These are phyloP conservation scores for Cladosporium velox DNA, from an alignment of 2,329 filamentous ascomycete genomes.

Conservation along the genomic window DNA sequence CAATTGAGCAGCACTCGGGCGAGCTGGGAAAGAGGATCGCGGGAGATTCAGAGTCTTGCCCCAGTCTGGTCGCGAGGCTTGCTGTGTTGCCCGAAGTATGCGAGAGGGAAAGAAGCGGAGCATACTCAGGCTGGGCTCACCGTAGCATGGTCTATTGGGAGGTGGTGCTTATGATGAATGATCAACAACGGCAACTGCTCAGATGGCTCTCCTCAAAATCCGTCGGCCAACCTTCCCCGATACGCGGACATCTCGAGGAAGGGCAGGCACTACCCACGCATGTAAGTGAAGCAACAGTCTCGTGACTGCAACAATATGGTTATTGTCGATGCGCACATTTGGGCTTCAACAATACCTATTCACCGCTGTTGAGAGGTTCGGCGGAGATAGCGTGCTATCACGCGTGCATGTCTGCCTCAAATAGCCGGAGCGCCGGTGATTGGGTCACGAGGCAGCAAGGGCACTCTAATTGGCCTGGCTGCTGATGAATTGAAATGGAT, in stretches of 20 bases:
- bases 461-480: not conserved
- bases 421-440: conserved; percentile 8
- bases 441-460: conserved; percentile 15
- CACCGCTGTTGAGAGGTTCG: not conserved
- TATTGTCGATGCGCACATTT: not conserved
- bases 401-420: conserved; percentile 1
- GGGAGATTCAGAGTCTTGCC: conserved; percentile 49
- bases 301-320: not conserved
- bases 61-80: conserved; percentile 27
- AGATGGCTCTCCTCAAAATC: not conserved
- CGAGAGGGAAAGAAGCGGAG: conserved; percentile 27
- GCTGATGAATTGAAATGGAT: not conserved
- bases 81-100: conserved; percentile 26
- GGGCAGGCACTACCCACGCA: not conserved
- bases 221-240: conserved; percentile 2
- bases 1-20: conserved; percentile 45
- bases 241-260: not conserved
- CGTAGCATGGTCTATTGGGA: not conserved
- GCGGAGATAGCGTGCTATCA: not conserved
- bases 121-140: conserved; percentile 23
- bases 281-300: not conserved
- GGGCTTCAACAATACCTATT: not conserved
- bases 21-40: conserved; percentile 51
- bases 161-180: not conserved
- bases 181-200: not conserved